Percentiles rank a stretch among this genome's conserved stretches.
These are phyloP conservation scores for Populus simonii DNA, from an alignment of 345 rosid species.

Conservation along the genomic window DNA sequence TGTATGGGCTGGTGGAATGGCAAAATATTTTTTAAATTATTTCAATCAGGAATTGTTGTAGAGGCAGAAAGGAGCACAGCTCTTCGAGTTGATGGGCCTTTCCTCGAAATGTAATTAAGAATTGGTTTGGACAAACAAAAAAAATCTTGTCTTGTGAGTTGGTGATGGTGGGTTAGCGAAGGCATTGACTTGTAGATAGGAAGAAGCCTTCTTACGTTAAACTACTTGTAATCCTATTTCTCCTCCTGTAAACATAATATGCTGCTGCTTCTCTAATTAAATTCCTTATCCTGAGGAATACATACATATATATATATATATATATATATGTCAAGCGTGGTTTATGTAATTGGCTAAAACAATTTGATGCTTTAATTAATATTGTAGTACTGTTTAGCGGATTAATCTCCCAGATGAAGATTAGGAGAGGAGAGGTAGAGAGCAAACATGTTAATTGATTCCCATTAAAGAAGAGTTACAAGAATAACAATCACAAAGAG, in stretches of 20 bases:
- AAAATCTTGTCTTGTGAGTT: background rate
- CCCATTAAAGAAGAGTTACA: background rate
- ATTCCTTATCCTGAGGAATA: background rate
- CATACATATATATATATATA: fast-evolving
- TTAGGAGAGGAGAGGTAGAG: too few species aligned
- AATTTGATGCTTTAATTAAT: background rate
- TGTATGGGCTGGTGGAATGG: background rate
- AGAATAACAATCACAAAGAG: background rate
- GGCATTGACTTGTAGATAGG: background rate
- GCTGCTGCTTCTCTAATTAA: background rate
- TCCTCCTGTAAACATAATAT: background rate
- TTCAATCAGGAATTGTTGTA: too few species aligned
- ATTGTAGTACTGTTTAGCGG: background rate
- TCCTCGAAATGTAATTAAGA: background rate
- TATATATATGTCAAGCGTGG: background rate
- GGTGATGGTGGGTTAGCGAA: background rate
- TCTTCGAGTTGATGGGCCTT: background rate
- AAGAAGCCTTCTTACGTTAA: background rate
- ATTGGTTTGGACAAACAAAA: background rate
- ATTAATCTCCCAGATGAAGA: too few species aligned
- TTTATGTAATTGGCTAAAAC: background rate
- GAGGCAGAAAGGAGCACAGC: background rate
- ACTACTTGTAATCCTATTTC: background rate
- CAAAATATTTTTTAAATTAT: too few species aligned
- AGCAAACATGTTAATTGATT: background rate